A percentile compares a stretch with the other conserved stretches of the same genome.
Conservation (phyloP, 495 filamentous ascomycete genomes). For the Neurospora sp. region DNA sequence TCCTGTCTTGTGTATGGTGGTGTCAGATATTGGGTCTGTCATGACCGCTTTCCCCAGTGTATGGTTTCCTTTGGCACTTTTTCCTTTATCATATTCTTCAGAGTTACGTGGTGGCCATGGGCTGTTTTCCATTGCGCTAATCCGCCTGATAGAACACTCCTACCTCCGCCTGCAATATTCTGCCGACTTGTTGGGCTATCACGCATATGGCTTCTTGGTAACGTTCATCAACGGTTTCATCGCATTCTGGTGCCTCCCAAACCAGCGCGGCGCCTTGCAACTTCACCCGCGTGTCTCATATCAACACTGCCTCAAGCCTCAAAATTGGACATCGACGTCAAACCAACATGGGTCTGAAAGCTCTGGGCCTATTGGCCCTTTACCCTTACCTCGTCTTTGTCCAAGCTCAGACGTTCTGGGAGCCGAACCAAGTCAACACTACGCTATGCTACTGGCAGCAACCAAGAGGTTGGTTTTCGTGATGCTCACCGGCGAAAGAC, state of each 20-base stretch:
- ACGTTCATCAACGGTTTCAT: neutral
- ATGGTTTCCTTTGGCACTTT: no score
- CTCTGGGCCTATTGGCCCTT: slow-evolving; percentile 7
- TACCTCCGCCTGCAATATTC: neutral
- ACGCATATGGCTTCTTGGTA: neutral
- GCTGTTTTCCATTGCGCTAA: neutral
- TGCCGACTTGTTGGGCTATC: neutral
- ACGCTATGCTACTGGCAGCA: slow-evolving; percentile 50
- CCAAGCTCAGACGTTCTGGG: slow-evolving; percentile 29
- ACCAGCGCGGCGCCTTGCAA: no score
- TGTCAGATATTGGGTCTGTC: neutral
- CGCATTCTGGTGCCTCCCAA: neutral
- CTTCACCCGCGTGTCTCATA: no score
- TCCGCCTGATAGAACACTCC: neutral
- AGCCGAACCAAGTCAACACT: slow-evolving; percentile 33
- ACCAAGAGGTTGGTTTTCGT: slow-evolving; percentile 36
- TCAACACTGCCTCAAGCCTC: no score
- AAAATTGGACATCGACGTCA: no score
- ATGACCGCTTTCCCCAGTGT: no score
- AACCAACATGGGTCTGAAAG: neutral
- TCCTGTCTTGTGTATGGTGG: neutral
- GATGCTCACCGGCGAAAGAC: neutral
- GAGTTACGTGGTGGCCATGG: neutral
- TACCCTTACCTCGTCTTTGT: neutral
- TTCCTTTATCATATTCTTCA: neutral